Conservation (phyloP, 257 asterid species). For the Cynanchum wilfordii region DNA sequence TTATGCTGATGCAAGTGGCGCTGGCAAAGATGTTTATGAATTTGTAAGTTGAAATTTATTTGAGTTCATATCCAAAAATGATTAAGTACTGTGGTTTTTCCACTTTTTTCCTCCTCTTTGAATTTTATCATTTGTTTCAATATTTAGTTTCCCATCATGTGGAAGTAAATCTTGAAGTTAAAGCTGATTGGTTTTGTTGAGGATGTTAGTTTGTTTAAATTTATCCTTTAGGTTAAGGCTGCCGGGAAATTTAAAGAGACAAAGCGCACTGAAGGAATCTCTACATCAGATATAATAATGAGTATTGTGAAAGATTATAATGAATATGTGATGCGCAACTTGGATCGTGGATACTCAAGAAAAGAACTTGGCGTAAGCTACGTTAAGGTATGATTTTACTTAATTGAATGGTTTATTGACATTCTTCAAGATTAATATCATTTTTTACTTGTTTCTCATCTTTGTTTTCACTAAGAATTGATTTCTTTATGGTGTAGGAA, state of each 20-base stretch:
- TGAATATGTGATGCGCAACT: slow-evolving; percentile 64
- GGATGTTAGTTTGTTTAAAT: not conserved
- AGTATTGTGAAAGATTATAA: slow-evolving; percentile 62
- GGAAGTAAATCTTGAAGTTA: not conserved
- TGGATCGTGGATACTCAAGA: slow-evolving; percentile 69
- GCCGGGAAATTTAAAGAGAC: slow-evolving; percentile 61
- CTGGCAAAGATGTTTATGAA: slow-evolving; percentile 58
- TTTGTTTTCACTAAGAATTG: slow-evolving; percentile 2
- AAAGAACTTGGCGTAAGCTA: slow-evolving; percentile 61
- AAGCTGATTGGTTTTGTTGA: not conserved
- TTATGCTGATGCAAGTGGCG: slow-evolving; percentile 65
- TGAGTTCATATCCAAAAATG: not conserved
- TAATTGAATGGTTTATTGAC: not conserved
- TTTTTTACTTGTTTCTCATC: not conserved
- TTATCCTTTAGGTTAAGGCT: slow-evolving; percentile 41
- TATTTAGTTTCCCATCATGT: not conserved
- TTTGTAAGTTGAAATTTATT: slow-evolving; percentile 37
- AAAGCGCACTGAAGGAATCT: slow-evolving; percentile 53
- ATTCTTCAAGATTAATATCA: not conserved
- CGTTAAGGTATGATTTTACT: slow-evolving; percentile 42
- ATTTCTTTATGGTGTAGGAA: slow-evolving; percentile 34
- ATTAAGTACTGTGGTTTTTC: no score
- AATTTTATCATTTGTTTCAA: not conserved
- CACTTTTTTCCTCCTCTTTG: not conserved
- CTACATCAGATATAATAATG: slow-evolving; percentile 62